Conservation (phyloP, 305 asterid species). For the Coffea humblotiana region DNA sequence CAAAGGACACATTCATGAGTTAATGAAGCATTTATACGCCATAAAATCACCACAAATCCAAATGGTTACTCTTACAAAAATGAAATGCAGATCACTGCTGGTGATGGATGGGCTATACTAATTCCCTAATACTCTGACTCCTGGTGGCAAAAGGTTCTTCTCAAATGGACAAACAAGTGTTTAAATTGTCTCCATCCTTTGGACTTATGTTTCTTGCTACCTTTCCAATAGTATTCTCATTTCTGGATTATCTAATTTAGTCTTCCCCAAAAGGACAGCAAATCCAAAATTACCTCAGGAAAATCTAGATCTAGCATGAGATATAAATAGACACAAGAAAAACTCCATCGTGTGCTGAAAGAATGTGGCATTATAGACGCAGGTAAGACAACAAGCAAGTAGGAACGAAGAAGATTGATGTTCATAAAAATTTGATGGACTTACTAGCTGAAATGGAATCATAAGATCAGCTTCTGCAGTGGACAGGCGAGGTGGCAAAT, state of each 20-base stretch:
- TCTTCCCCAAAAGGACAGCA: neutral
- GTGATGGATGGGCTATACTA: neutral
- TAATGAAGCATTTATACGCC: neutral
- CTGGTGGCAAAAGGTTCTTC: neutral
- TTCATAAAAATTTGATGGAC: constrained; percentile 9
- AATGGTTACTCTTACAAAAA: no score
- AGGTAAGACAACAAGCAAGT: neutral
- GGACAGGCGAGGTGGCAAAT: constrained; percentile 95
- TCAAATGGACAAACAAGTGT: neutral
- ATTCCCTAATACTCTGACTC: neutral
- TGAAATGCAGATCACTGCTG: no score
- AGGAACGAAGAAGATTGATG: neutral
- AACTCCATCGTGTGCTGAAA: neutral
- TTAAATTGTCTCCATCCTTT: neutral
- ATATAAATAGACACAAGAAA: neutral
- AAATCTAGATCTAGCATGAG: neutral
- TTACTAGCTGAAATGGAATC: constrained; percentile 97
- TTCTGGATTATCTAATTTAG: neutral
- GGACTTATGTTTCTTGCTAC: neutral
- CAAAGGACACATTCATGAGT: neutral
- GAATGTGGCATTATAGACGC: neutral
- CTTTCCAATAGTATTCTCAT: neutral
- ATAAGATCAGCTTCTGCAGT: constrained; percentile 99
- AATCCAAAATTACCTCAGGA: neutral
- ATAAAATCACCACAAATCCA: neutral